These are phyloP conservation scores for Albugo laibachii DNA, from an alignment of 352 stramenopile genomes.

Conservation along the genomic window DNA sequence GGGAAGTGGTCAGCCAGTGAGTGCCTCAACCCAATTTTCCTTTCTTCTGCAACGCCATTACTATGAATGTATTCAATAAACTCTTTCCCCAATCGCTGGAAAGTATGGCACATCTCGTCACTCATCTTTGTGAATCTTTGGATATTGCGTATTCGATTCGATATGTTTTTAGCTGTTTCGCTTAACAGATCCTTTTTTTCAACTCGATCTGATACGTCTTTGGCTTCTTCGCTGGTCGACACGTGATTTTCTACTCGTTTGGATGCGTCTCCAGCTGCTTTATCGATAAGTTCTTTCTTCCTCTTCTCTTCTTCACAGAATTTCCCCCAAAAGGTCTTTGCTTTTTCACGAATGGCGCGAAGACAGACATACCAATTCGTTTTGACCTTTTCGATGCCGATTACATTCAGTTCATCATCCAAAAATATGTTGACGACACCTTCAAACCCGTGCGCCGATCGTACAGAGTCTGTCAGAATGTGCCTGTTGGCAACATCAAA, in stretches of 20 bases:
- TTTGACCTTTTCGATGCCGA: conserved; percentile 72
- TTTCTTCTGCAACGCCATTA: conserved; percentile 11
- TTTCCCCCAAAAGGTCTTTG: conserved; percentile 33
- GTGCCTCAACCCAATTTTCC: conserved; percentile 17
- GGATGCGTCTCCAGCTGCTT: conserved; percentile 6
- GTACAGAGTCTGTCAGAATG: conserved; percentile 16
- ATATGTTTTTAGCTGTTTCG: conserved; percentile 8
- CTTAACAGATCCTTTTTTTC: conserved; percentile 1
- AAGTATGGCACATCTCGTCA: conserved; percentile 15
- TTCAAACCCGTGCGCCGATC: conserved; percentile 37
- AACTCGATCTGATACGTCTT: conserved; percentile 25
- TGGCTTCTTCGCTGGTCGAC: conserved; percentile 8
- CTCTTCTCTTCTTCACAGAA: neutral
- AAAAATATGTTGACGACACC: conserved; percentile 56
- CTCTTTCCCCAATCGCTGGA: conserved; percentile 23
- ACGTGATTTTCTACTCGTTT: conserved; percentile 9
- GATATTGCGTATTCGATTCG: conserved; percentile 36
- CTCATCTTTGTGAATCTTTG: conserved; percentile 27
- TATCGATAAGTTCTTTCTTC: conserved; percentile 5
- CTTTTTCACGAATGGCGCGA: conserved; percentile 70
- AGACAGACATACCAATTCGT: conserved; percentile 72
- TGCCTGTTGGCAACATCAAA: conserved; percentile 6
- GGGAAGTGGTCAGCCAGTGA: conserved; percentile 48
- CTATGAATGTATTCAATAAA: conserved; percentile 42
- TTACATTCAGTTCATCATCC: conserved; percentile 29